These are phyloP conservation scores for Davidsoniella virescens DNA, from an alignment of 2,329 filamentous ascomycete species.

Conservation along the genomic window DNA sequence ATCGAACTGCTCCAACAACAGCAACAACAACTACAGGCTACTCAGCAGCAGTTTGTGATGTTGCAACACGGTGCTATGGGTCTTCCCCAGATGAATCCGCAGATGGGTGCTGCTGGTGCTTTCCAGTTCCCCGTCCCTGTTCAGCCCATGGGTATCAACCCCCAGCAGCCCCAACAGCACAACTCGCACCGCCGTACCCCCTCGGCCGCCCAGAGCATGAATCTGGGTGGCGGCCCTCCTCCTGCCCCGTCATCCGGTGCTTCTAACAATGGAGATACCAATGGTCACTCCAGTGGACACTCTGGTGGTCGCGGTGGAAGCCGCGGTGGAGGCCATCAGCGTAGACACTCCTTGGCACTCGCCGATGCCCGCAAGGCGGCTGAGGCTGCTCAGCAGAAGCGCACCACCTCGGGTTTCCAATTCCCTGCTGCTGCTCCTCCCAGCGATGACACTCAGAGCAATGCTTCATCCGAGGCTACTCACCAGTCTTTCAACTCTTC, in stretches of 20 bases:
- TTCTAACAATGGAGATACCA: conserved; percentile 59
- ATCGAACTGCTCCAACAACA: conserved; percentile 95
- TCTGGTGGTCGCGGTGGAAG: conserved; percentile 46
- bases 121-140: conserved; percentile 82
- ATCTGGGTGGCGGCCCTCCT: conserved; percentile 54
- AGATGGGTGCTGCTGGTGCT: conserved; percentile 61
- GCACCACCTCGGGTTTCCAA: conserved; percentile 85
- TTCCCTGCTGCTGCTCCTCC: conserved; percentile 66
- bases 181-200: conserved; percentile 92
- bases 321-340: conserved; percentile 66
- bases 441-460: conserved; percentile 29
- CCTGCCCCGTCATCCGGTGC: conserved; percentile 86
- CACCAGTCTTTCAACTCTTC: conserved; percentile 22
- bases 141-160: conserved; percentile 49
- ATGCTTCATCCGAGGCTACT: conserved; percentile 20
- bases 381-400: conserved; percentile 89
- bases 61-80: conserved; percentile 87
- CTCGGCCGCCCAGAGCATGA: conserved; percentile 85
- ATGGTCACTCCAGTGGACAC: conserved; percentile 48
- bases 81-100: conserved; percentile 56
- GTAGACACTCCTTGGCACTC: conserved; percentile 84
- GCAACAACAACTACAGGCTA: conserved; percentile 92
- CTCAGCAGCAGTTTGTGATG: conserved; percentile 93
- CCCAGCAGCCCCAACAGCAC: conserved; percentile 63
- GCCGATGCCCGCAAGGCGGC: conserved; percentile 96